Base-by-base conservation (phyloP, 805 yeast species). In the Starmerella geochares region DNA sequence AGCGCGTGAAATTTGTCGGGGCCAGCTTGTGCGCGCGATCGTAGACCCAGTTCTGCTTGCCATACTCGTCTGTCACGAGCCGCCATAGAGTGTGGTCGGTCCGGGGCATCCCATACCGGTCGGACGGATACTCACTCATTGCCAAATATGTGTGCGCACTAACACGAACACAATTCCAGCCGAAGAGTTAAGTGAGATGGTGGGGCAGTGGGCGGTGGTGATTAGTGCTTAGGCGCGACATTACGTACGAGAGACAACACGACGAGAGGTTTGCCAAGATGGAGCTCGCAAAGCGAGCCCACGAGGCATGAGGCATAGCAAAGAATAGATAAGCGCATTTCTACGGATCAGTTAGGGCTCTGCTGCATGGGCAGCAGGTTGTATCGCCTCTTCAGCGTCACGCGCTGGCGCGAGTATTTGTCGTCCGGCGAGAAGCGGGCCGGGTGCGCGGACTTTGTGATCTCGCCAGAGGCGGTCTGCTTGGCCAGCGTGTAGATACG, bases 401-500 rank as follows among this genome's bases (percentile, higher is more conserved):
- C 96, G 78, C 99, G 86, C 72, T 92, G 97, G 76, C 96, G 83
- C 43, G 98, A 92, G 75, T 86, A 90, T 73, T 92, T 92, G 78
- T 92, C 99, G 68, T 92, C 99, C 60, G 99, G 99, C 29, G 98
- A 92, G 70, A 92, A 92, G 72, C 99, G 83, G 48, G 99, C 98
- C 55, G 99, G 99, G 70, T 92, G 99, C 37, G 98, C 98, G 59
- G 95, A 84, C 74, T 87, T 86, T 66, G 99, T 94, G 74, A 90
- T 87, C 68, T 87, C 95, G 55, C 98, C 97, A 7, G 74, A 70
- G 54, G 75, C 87, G 50, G 94, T 81, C 61, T 66, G 58, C 74
- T 92, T 92, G 69, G 85, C 74, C 60, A 92, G 75, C 49, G 99
- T 92, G 78, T 92, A 92, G 63, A 84, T 69, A 71, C 99, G 83